phyloP scores from a whole-genome alignment of 192 early-diverging fungal species.

The Radiomyces spectabilis region DNA sequence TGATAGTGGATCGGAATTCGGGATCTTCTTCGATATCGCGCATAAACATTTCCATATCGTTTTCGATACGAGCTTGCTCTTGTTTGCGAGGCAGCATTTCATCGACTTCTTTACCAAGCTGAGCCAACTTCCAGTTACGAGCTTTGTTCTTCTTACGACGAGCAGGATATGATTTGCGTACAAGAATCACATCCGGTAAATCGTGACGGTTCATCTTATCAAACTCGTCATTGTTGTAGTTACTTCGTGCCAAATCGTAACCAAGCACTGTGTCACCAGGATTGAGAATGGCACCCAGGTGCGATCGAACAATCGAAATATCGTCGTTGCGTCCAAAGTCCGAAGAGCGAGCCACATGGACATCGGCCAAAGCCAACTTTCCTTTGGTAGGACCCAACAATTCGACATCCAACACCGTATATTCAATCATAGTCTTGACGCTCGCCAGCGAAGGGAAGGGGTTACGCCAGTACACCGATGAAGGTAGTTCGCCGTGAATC shows the following conservation, averaged over 20 bases:
- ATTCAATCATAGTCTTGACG: conserved; percentile 80
- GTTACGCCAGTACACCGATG: conserved; percentile 74
- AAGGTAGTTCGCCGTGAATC: conserved; percentile 64
- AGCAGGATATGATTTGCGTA: conserved; percentile 88
- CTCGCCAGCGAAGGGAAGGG: conserved; percentile 73
- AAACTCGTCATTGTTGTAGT: conserved; percentile 88
- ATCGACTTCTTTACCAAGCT: conserved; percentile 84
- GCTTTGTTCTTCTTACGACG: conserved; percentile 78
- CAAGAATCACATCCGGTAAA: conserved; percentile 85
- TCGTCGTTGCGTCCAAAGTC: conserved; percentile 83
- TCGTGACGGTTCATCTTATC: conserved; percentile 56
- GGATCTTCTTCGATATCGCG: conserved; percentile 98
- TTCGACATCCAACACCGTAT: conserved; percentile 92
- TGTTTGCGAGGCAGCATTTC: conserved; percentile 72
- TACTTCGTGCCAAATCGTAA: conserved; percentile 80
- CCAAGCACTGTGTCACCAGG: conserved; percentile 89
- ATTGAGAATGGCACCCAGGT: conserved; percentile 86
- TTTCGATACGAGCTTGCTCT: conserved; percentile 69
- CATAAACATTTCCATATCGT: conserved; percentile 94
- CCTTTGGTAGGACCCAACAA: conserved; percentile 67
- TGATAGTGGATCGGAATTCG: conserved; percentile 89
- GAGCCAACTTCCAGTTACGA: conserved; percentile 89
- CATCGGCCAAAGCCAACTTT: conserved; percentile 79
- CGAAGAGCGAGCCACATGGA: conserved; percentile 71
- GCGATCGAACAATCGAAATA: conserved; percentile 80